These are phyloP conservation scores for Poa annua DNA, from an alignment of 176 grass and related monocot genomes.

Conservation along the genomic window DNA sequence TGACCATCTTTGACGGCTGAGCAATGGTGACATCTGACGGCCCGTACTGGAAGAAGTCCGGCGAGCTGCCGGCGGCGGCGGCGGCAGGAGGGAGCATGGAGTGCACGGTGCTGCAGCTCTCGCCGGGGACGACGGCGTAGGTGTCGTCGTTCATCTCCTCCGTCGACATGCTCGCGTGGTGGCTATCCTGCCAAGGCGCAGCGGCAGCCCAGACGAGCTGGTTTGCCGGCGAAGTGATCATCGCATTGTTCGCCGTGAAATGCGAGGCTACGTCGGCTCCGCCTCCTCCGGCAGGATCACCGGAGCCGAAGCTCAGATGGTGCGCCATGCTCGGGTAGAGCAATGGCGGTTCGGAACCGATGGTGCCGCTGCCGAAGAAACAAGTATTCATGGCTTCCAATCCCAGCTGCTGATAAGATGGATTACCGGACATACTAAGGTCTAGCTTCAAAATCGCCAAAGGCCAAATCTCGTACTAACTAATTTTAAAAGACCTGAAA, in stretches of 20 bases:
- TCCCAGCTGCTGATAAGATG: conserved; percentile 52
- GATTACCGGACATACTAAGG: conserved; percentile 47
- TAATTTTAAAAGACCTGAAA: conserved; percentile 52
- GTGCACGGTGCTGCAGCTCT: conserved; percentile 58
- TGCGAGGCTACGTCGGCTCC: conserved; percentile 15
- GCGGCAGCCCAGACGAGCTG: conserved; percentile 44
- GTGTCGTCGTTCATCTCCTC: conserved; percentile 31
- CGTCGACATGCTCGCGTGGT: conserved; percentile 30
- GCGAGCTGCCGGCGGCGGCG: background rate
- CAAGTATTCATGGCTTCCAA: conserved; percentile 50
- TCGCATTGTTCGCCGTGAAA: conserved; percentile 33
- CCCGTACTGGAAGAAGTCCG: conserved; percentile 30
- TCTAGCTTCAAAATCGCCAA: conserved; percentile 17
- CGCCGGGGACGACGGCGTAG: conserved; percentile 28
- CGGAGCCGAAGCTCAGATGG: conserved; percentile 29
- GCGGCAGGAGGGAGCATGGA: conserved; percentile 25
- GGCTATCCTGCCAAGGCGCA: conserved; percentile 38
- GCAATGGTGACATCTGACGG: conserved; percentile 38
- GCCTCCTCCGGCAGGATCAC: conserved; percentile 30
- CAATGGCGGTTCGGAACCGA: conserved; percentile 39
- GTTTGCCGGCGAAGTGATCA: conserved; percentile 47
- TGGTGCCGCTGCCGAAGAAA: conserved; percentile 40
- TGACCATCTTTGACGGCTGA: conserved; percentile 32
- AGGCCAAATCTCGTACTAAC: conserved; percentile 14
- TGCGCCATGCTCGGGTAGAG: conserved; percentile 46